Conservation (phyloP, 2,329 filamentous ascomycete species). For the Paraphaeosphaeria sporulosa region DNA sequence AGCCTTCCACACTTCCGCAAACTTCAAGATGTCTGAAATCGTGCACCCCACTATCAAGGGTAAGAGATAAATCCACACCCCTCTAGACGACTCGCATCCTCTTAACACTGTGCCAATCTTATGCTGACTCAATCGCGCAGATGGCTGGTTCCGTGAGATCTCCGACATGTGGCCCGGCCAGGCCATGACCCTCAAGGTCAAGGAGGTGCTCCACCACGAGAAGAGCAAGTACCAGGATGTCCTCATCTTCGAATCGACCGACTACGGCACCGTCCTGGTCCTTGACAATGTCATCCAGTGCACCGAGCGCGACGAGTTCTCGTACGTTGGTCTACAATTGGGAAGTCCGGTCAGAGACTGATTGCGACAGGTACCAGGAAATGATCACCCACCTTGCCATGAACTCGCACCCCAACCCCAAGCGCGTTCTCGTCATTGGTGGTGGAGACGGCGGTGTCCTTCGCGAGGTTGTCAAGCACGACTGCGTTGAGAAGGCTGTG, state of each 20-base stretch:
- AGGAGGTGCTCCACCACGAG: constrained; percentile 98
- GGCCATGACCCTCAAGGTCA: constrained; percentile 90
- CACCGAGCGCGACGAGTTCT: constrained; percentile 98
- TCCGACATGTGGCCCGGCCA: constrained; percentile 99
- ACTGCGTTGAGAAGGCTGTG: constrained; percentile 91
- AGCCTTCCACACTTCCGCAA: constrained; percentile 1
- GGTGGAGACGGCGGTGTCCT: constrained; percentile 97
- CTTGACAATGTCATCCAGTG: constrained; percentile 99
- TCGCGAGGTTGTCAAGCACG: constrained; percentile 98
- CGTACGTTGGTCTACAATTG: constrained; percentile 57
- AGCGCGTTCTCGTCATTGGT: constrained; percentile 98
- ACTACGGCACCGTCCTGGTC: constrained; percentile 95
- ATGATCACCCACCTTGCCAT: constrained; percentile 99
- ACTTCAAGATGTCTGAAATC: constrained; percentile 68
- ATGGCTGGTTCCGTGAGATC: constrained; percentile 99
- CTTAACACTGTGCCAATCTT: background rate
- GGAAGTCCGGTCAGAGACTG: constrained; percentile 16
- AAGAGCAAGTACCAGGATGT: constrained; percentile 99
- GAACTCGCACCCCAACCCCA: constrained; percentile 97
- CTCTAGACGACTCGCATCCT: background rate
- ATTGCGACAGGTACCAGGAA: constrained; percentile 79
- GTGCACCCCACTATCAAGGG: constrained; percentile 80
- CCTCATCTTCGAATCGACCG: constrained; percentile 96
- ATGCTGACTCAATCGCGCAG: constrained; percentile 55
- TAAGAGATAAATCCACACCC: constrained; percentile 44